phyloP scores from a whole-genome alignment of 331 rosid genomes.

The Rhamnella rubrinervis region DNA sequence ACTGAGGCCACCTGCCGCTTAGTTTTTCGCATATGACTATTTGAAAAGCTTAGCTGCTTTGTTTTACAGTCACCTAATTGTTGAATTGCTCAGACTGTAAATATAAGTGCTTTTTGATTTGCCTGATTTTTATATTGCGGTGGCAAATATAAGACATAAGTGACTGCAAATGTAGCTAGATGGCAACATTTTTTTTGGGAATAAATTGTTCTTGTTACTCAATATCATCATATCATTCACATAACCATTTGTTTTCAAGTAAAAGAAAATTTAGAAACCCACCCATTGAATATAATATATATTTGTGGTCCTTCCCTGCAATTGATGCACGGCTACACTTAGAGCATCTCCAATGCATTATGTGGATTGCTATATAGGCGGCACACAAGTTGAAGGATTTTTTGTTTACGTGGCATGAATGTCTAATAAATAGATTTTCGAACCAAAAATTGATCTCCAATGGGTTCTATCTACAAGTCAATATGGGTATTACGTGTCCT shows the following conservation, averaged over 20 bases:
- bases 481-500: too few species aligned
- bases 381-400: too few species aligned
- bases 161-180: conserved; percentile 17
- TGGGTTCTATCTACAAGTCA: too few species aligned
- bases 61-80: conserved; percentile 3
- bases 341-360: too few species aligned
- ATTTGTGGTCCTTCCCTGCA: neutral
- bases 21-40: conserved; percentile 11
- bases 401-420: too few species aligned
- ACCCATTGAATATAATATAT: neutral
- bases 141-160: conserved; percentile 21
- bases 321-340: neutral
- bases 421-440: too few species aligned
- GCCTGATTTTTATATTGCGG: conserved; percentile 25
- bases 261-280: neutral
- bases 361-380: too few species aligned
- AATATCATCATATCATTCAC: conserved; percentile 2
- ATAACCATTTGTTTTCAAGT: neutral
- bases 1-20: conserved; percentile 99
- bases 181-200: conserved; percentile 19
- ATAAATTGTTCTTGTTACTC: conserved; percentile 16
- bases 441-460: too few species aligned
- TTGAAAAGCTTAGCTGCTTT: conserved; percentile 26
- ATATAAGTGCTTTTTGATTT: conserved; percentile 25
- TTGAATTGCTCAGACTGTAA: conserved; percentile 36